Conservation (phyloP, 139 green algal species). For the Tetradesmus obliquus region DNA sequence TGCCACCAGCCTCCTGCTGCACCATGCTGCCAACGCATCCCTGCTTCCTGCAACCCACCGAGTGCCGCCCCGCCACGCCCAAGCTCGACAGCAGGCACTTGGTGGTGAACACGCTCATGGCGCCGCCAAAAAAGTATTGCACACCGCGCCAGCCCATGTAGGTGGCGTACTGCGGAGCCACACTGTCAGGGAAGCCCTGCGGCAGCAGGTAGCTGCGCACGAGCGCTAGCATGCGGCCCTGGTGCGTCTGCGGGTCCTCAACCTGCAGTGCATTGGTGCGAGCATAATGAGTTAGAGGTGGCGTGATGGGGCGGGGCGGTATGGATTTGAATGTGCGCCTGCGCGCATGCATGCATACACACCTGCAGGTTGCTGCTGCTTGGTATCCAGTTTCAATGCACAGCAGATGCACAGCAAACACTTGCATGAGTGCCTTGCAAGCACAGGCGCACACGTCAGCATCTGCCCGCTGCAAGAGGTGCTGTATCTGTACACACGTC, state of each 20-base stretch:
- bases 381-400: not conserved
- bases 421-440: no score
- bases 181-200: slow-evolving; percentile 84
- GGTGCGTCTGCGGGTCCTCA: slow-evolving; percentile 44
- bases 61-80: slow-evolving; percentile 67
- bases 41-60: slow-evolving; percentile 1
- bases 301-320: not conserved
- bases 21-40: not conserved
- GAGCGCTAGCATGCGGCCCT: slow-evolving; percentile 35
- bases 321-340: not conserved
- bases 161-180: slow-evolving; percentile 79
- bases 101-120: slow-evolving; percentile 81
- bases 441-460: no score
- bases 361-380: not conserved
- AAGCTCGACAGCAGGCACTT: slow-evolving; percentile 81
- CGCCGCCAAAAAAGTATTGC: slow-evolving; percentile 93
- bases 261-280: not conserved
- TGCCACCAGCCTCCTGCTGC: not conserved
- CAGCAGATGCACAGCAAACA: not conserved
- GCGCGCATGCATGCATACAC: not conserved
- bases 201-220: slow-evolving; percentile 63
- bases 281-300: not conserved
- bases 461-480: no score
- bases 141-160: slow-evolving; percentile 91
- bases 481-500: no score